phyloP scores from a whole-genome alignment of 2,329 filamentous ascomycete genomes.

The Monilinia polystroma region DNA sequence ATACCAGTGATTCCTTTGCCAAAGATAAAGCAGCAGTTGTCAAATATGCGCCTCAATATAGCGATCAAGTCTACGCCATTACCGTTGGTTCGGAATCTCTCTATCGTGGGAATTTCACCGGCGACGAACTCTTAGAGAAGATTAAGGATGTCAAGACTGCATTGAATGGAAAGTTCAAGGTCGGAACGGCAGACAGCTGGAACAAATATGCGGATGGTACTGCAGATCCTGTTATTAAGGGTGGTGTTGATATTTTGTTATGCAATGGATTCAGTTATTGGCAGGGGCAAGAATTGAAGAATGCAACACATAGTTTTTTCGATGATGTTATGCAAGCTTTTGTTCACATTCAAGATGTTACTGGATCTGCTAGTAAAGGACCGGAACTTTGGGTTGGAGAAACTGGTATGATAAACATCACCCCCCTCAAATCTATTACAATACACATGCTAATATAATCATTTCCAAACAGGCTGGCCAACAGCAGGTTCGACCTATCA shows the following conservation, averaged over 20 bases:
- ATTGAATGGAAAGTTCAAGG: slow-evolving; percentile 52
- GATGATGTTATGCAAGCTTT: slow-evolving; percentile 66
- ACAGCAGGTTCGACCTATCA: slow-evolving; percentile 63
- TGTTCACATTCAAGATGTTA: slow-evolving; percentile 58
- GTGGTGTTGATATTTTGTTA: slow-evolving; percentile 56
- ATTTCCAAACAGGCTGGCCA: slow-evolving; percentile 51
- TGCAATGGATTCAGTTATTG: slow-evolving; percentile 73
- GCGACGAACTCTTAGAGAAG: slow-evolving; percentile 56
- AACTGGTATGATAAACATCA: slow-evolving; percentile 46
- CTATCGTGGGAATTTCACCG: slow-evolving; percentile 67
- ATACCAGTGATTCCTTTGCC: slow-evolving; percentile 60
- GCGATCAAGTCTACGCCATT: slow-evolving; percentile 63
- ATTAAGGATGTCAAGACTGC: slow-evolving; percentile 60
- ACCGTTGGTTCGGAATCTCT: slow-evolving; percentile 70
- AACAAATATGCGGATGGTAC: slow-evolving; percentile 70
- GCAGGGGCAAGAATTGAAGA: slow-evolving; percentile 60
- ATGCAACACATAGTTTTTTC: slow-evolving; percentile 60
- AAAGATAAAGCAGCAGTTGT: slow-evolving; percentile 59
- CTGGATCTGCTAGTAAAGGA: slow-evolving; percentile 50
- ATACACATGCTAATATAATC: slow-evolving; percentile 9
- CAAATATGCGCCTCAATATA: slow-evolving; percentile 49
- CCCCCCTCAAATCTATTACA: not conserved
- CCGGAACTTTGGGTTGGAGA: slow-evolving; percentile 69
- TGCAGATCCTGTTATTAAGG: slow-evolving; percentile 60
- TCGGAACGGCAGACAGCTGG: slow-evolving; percentile 71